Evolutionary conservation across 1,284 basidiomycete species (phyloP).

Genomic region (Coniferiporia sulphurascens): DNA sequence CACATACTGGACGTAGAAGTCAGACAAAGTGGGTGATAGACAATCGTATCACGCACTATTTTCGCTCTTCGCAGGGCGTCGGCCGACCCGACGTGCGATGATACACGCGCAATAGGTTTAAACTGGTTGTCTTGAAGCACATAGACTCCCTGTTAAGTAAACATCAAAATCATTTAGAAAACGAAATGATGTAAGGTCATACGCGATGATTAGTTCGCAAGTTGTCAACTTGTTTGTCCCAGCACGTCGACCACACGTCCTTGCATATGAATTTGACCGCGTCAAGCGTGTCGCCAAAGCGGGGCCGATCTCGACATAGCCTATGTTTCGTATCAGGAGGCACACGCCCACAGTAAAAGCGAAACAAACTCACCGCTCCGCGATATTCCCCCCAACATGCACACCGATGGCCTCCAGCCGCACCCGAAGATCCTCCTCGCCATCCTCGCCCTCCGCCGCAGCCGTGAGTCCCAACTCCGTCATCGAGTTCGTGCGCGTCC

Average conservation of each 20-base stretch:
- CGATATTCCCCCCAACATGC: conserved; percentile 83
- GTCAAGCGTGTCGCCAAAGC: conserved; percentile 82
- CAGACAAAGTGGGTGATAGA: not conserved
- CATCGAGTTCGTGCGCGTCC: conserved; percentile 33
- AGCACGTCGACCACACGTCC: conserved; percentile 84
- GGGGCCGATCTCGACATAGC: conserved; percentile 67
- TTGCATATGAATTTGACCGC: conserved; percentile 96
- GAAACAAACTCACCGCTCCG: conserved; percentile 64
- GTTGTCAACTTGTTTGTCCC: conserved; percentile 95
- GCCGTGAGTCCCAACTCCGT: conserved; percentile 18
- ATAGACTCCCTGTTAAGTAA: conserved; percentile 70
- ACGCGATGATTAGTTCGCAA: conserved; percentile 91
- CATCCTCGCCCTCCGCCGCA: conserved; percentile 47
- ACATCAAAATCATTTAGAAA: not conserved
- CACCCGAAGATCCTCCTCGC: conserved; percentile 65
- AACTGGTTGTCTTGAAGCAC: conserved; percentile 91
- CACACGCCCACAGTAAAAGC: not conserved
- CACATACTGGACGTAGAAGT: conserved; percentile 50
- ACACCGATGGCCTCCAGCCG: conserved; percentile 80
- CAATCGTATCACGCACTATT: conserved; percentile 44
- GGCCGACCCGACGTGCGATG: conserved; percentile 69
- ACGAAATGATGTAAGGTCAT: conserved; percentile 21
- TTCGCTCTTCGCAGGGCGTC: conserved; percentile 72
- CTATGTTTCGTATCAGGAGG: conserved; percentile 35
- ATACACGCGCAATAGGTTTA: conserved; percentile 76